phyloP scores from a whole-genome alignment of 1,139 yeast species.

The Pichia sp. region DNA sequence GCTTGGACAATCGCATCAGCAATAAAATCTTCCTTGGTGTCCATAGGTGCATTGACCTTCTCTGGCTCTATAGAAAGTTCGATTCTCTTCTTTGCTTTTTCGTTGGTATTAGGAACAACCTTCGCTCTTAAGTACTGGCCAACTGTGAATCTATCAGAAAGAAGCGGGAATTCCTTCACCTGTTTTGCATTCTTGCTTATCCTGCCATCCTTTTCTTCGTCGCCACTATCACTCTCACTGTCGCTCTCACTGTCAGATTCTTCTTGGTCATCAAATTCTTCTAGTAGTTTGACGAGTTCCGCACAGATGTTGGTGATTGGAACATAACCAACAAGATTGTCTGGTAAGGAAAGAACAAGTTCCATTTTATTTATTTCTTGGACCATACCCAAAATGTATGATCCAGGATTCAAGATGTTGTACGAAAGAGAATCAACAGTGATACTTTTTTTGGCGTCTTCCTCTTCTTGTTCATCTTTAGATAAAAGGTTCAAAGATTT shows the following conservation, averaged over 20 bases:
- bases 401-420: conserved; percentile 63
- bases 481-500: conserved; percentile 26
- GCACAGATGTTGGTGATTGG: conserved; percentile 72
- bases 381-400: conserved; percentile 74
- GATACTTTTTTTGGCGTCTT: conserved; percentile 32
- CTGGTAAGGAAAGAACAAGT: conserved; percentile 70
- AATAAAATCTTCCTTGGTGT: conserved; percentile 58
- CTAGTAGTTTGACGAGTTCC: conserved; percentile 55
- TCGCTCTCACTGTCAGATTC: conserved; percentile 31
- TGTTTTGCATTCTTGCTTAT: conserved; percentile 26
- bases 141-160: conserved; percentile 49
- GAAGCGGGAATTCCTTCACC: conserved; percentile 46
- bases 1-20: conserved; percentile 60
- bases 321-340: conserved; percentile 73
- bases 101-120: conserved; percentile 45
- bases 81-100: conserved; percentile 51
- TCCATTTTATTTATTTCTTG: conserved; percentile 57
- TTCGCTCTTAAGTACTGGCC: conserved; percentile 89
- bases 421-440: conserved; percentile 59
- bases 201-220: conserved; percentile 35
- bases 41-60: conserved; percentile 57
- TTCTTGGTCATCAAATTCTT: conserved; percentile 46
- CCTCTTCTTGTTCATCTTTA: conserved; percentile 20
- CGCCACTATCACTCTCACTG: conserved; percentile 30
- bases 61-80: conserved; percentile 75